A percentile compares a stretch with the other conserved stretches of the same genome.
Conservation (phyloP, 352 stramenopile genomes). For the Peronospora destructor region DNA sequence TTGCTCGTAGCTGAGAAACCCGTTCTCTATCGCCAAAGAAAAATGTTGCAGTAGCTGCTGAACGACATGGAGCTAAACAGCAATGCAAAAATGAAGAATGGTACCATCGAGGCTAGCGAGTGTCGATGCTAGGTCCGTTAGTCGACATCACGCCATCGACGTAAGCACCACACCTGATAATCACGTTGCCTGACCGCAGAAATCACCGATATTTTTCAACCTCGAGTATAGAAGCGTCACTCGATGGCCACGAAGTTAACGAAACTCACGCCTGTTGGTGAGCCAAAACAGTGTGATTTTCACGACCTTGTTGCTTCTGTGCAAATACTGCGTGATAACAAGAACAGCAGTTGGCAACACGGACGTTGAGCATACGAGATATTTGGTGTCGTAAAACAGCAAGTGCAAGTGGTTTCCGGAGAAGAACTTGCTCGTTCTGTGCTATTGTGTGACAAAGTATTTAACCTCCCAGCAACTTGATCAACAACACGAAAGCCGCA, state of each 20-base stretch:
- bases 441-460: slow-evolving; percentile 20
- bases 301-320: slow-evolving; percentile 20
- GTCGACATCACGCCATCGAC: too few species aligned
- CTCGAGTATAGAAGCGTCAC: neutral
- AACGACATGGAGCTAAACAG: too few species aligned
- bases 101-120: too few species aligned
- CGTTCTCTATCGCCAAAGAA: too few species aligned
- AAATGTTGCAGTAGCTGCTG: too few species aligned
- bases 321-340: slow-evolving; percentile 8
- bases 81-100: too few species aligned
- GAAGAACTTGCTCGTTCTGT: slow-evolving; percentile 10
- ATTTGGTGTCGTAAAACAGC: slow-evolving; percentile 19
- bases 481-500: slow-evolving; percentile 14
- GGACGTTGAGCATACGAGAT: slow-evolving; percentile 18
- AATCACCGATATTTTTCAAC: neutral
- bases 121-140: too few species aligned
- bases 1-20: too few species aligned
- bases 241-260: neutral
- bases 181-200: neutral
- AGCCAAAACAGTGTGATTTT: slow-evolving; percentile 11
- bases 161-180: slow-evolving; percentile 4
- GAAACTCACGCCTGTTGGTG: slow-evolving; percentile 3
- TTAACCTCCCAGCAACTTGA: slow-evolving; percentile 7
- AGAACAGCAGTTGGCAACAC: slow-evolving; percentile 13
- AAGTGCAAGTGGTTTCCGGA: slow-evolving; percentile 18